A percentile compares a stretch with the other conserved stretches of the same genome.
These are phyloP conservation scores for Leccinum angustisporum DNA, from an alignment of 1,284 basidiomycete species.

Conservation along the genomic window DNA sequence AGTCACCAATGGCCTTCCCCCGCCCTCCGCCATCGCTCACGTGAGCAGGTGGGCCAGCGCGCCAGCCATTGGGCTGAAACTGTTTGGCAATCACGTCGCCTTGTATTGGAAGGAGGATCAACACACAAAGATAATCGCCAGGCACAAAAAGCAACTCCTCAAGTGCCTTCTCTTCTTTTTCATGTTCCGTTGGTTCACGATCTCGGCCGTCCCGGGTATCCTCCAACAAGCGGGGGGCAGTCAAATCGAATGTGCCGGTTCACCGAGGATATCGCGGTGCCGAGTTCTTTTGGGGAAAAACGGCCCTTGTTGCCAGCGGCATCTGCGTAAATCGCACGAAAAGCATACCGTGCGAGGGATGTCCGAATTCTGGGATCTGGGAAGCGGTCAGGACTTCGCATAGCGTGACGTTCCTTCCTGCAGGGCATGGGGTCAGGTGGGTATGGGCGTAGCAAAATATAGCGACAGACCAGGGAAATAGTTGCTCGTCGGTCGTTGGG, in stretches of 20 bases:
- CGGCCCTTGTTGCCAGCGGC: constrained; percentile 59
- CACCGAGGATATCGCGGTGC: constrained; percentile 74
- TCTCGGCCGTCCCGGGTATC: constrained; percentile 44
- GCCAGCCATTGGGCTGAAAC: too few relatives aligned
- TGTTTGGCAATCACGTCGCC: too few relatives aligned
- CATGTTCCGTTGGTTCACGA: constrained; percentile 42
- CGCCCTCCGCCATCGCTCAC: too few relatives aligned
- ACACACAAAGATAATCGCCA: too few relatives aligned
- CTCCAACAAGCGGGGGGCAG: constrained; percentile 56
- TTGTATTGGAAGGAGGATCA: too few relatives aligned
- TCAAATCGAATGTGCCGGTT: constrained; percentile 55
- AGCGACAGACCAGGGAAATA: too few relatives aligned
- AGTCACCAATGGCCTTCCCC: constrained; percentile 32
- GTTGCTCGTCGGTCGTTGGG: too few relatives aligned
- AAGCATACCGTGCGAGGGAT: constrained; percentile 75
- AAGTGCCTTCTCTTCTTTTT: constrained; percentile 62
- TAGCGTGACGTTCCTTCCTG: too few relatives aligned
- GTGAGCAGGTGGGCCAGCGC: too few relatives aligned
- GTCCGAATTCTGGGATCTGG: constrained; percentile 53
- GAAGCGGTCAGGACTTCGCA: too few relatives aligned
- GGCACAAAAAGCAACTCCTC: constrained; percentile 38
- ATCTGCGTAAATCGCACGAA: constrained; percentile 75
- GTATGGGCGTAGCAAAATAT: too few relatives aligned
- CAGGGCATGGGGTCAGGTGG: too few relatives aligned
- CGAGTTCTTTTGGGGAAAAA: constrained; percentile 72